phyloP scores from a whole-genome alignment of 148 eudicot species.

The Cornus florida region DNA sequence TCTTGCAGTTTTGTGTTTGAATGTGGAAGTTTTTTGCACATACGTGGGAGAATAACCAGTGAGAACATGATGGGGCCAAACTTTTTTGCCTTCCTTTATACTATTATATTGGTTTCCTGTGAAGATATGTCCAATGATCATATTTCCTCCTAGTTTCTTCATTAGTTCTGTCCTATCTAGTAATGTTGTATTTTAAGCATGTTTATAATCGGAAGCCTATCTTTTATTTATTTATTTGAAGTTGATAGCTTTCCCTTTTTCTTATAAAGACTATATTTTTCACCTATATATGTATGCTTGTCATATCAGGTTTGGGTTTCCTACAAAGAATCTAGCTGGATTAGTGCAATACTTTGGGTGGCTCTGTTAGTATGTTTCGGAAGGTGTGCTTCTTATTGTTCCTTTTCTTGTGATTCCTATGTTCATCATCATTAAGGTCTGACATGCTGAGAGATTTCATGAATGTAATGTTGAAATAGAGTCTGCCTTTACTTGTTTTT shows the following conservation, averaged over 20 bases:
- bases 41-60: not conserved
- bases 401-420: not conserved
- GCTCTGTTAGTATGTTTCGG: conserved; percentile 67
- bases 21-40: not conserved
- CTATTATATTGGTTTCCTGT: not conserved
- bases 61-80: not conserved
- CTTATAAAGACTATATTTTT: not conserved
- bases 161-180: not conserved
- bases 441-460: not conserved
- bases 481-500: too few species aligned
- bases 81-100: not conserved
- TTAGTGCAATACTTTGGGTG: conserved; percentile 56
- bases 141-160: not conserved
- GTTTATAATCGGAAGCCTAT: too few species aligned
- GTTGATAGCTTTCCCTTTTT: too few species aligned
- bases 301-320: conserved; percentile 63
- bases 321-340: conserved; percentile 75
- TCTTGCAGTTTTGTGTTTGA: not conserved
- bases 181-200: not conserved
- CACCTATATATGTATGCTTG: conserved; percentile 5
- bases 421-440: not conserved
- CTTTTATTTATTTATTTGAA: too few species aligned
- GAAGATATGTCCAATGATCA: not conserved
- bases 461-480: too few species aligned
- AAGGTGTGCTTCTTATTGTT: conserved; percentile 43